phyloP scores from a whole-genome alignment of 2,329 filamentous ascomycete genomes.

The Berkeleyomyces basicola region DNA sequence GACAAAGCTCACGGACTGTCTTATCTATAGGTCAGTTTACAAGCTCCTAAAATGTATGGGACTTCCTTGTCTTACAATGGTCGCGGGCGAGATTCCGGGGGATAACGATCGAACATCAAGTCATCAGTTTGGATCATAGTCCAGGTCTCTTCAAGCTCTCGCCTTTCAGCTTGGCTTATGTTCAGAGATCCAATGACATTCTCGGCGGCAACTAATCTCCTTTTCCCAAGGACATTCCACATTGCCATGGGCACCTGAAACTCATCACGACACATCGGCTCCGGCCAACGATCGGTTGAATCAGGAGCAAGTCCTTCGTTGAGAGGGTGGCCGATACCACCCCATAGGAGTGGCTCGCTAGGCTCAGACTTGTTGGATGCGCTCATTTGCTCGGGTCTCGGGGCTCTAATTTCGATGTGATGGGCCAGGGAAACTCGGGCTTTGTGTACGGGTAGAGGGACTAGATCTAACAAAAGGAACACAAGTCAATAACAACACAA shows the following conservation, averaged over 20 bases:
- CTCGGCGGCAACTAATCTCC: conserved; percentile 8
- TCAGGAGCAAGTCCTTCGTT: conserved; percentile 7
- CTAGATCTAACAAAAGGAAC: background rate
- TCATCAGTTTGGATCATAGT: conserved; percentile 14
- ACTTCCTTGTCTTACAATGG: conserved; percentile 8
- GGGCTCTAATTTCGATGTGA: too few species aligned
- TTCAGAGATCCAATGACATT: conserved; percentile 8
- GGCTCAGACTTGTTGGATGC: background rate
- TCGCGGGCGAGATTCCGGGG: conserved; percentile 12
- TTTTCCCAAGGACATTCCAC: conserved; percentile 12
- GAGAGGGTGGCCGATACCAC: background rate
- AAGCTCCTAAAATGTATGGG: background rate
- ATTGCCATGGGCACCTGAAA: conserved; percentile 10
- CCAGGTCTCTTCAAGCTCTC: conserved; percentile 13
- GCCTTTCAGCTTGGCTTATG: conserved; percentile 9
- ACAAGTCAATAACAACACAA: background rate
- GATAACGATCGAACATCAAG: conserved; percentile 12
- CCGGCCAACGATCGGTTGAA: conserved; percentile 13
- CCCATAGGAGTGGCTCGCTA: background rate
- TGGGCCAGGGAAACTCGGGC: too few species aligned
- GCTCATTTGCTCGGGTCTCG: background rate
- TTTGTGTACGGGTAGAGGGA: too few species aligned
- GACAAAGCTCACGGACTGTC: conserved; percentile 9
- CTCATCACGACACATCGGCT: conserved; percentile 7
- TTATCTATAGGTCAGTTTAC: background rate